phyloP scores from a whole-genome alignment of 768 basidiomycete genomes.

The Clavaria fumosa region DNA sequence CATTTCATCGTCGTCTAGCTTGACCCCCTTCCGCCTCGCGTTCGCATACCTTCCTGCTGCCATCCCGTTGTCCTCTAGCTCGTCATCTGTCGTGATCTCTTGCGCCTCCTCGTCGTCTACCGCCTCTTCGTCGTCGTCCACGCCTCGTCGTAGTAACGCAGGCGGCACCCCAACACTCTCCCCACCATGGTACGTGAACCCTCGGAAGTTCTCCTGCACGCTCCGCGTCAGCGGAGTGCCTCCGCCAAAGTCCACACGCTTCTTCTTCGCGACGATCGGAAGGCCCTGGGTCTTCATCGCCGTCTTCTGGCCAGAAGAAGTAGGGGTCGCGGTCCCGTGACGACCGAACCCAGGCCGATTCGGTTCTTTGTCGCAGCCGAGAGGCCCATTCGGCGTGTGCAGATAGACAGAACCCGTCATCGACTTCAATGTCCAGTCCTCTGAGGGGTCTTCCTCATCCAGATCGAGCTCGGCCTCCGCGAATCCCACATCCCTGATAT shows the following conservation, averaged over 20 bases:
- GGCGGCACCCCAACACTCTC: slow-evolving; percentile 42
- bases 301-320: background rate
- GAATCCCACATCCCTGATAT: slow-evolving; percentile 51
- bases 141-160: slow-evolving; percentile 21
- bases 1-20: slow-evolving; percentile 23
- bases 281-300: slow-evolving; percentile 23
- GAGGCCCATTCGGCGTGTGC: slow-evolving; percentile 64
- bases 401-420: slow-evolving; percentile 22
- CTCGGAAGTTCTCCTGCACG: slow-evolving; percentile 93
- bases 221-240: slow-evolving; percentile 74
- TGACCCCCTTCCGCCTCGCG: slow-evolving; percentile 32
- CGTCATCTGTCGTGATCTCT: slow-evolving; percentile 55
- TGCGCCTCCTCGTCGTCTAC: slow-evolving; percentile 35
- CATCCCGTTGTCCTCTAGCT: slow-evolving; percentile 48
- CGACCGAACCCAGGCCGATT: slow-evolving; percentile 11
- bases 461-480: slow-evolving; percentile 35
- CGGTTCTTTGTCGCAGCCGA: slow-evolving; percentile 63
- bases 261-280: slow-evolving; percentile 35
- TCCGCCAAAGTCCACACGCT: slow-evolving; percentile 27
- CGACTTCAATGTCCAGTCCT: slow-evolving; percentile 45
- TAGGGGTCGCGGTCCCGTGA: slow-evolving; percentile 8
- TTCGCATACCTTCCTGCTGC: slow-evolving; percentile 60
- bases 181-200: slow-evolving; percentile 78
- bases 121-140: slow-evolving; percentile 14
- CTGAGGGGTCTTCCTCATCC: slow-evolving; percentile 54